Conservation (phyloP, 495 filamentous ascomycete genomes). For the Melanomma pulvis-pyrius region DNA sequence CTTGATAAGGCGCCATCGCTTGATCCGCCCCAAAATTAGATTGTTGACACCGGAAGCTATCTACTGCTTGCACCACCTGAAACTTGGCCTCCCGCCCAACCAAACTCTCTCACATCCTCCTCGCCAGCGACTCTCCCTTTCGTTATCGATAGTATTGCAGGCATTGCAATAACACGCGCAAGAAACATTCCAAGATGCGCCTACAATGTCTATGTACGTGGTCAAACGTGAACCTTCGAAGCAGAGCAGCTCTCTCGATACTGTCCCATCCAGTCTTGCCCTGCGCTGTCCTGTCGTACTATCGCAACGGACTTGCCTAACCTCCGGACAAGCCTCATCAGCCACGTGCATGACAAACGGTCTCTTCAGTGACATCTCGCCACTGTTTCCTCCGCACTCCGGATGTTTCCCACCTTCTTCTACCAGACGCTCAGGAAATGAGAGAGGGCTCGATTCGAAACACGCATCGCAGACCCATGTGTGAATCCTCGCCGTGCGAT, state of each 20-base stretch:
- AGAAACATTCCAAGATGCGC: not conserved
- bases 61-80: slow-evolving; percentile 4
- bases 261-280: no score
- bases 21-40: not conserved
- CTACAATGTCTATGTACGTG: not conserved
- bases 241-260: not conserved
- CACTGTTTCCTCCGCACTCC: not conserved
- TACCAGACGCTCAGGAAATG: not conserved
- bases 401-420: not conserved
- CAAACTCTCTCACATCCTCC: not conserved
- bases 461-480: not conserved
- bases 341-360: not conserved
- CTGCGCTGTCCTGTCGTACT: not conserved
- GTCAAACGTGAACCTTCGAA: not conserved
- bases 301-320: not conserved
- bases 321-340: not conserved
- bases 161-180: not conserved
- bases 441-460: slow-evolving; percentile 3
- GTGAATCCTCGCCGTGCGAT: no score
- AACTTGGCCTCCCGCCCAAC: not conserved
- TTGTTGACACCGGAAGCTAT: not conserved
- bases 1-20: not conserved
- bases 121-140: not conserved
- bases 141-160: not conserved
- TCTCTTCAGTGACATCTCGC: not conserved